phyloP scores from a whole-genome alignment of 2,329 filamentous ascomycete species.

The Trichoderma sp. region DNA sequence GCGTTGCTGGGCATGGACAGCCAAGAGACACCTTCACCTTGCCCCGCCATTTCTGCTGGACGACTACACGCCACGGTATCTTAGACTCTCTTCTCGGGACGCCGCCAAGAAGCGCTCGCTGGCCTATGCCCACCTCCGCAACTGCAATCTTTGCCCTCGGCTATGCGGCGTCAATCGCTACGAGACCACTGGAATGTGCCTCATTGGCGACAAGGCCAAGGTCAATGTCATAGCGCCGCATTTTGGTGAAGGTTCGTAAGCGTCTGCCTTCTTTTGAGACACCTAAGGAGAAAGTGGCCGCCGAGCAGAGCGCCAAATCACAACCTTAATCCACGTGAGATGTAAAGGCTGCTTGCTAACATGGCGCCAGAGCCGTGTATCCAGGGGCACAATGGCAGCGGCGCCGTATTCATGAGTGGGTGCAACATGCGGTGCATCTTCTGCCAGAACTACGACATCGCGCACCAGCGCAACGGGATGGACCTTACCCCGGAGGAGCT shows the following conservation, averaged over 20 bases:
- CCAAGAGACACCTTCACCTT: constrained; percentile 50
- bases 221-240: constrained; percentile 86
- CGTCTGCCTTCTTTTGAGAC: constrained; percentile 6
- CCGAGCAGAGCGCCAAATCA: not conserved
- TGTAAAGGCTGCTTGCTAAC: constrained; percentile 15
- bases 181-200: constrained; percentile 75
- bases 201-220: constrained; percentile 76
- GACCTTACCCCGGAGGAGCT: constrained; percentile 78
- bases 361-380: constrained; percentile 70
- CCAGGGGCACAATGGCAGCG: constrained; percentile 79
- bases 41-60: constrained; percentile 72
- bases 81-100: constrained; percentile 68
- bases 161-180: constrained; percentile 80
- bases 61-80: constrained; percentile 74
- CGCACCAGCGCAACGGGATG: constrained; percentile 79
- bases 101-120: constrained; percentile 72
- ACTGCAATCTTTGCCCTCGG: constrained; percentile 82
- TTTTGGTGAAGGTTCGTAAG: constrained; percentile 70
- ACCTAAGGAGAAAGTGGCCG: not conserved
- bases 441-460: constrained; percentile 83
- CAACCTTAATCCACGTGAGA: not conserved
- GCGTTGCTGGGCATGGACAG: not conserved
- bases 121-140: constrained; percentile 74
- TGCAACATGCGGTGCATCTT: constrained; percentile 75
- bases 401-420: constrained; percentile 80